Percentiles rank a stretch among this genome's conserved stretches.
phyloP scores from a whole-genome alignment of 192 early-diverging fungal species.

The Spizellomyces sp. region DNA sequence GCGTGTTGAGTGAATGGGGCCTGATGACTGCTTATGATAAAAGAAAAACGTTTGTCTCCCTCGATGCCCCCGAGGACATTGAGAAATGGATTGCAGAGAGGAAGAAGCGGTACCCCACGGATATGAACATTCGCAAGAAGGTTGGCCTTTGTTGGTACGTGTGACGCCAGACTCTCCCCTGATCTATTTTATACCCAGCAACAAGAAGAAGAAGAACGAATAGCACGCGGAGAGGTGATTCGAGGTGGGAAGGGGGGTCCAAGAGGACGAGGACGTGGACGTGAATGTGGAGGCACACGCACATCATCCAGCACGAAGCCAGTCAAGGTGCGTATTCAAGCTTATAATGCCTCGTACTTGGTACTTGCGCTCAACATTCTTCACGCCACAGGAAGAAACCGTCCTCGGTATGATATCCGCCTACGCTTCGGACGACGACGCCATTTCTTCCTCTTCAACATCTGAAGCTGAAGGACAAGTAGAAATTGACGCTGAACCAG shows the following conservation, averaged over 20 bases:
- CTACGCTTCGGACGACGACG: conserved; percentile 12
- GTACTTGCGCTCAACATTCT: too few relatives aligned
- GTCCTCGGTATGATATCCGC: not conserved
- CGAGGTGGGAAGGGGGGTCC: not conserved
- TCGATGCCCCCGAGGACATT: conserved; percentile 67
- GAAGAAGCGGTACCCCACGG: conserved; percentile 77
- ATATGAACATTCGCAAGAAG: conserved; percentile 57
- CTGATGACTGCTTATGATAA: not conserved
- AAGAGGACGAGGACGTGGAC: too few relatives aligned
- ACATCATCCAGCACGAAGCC: too few relatives aligned
- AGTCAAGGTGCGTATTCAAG: too few relatives aligned
- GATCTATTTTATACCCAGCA: too few relatives aligned
- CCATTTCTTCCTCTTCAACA: conserved; percentile 1
- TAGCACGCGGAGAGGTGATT: conserved; percentile 28
- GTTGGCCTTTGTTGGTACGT: too few relatives aligned
- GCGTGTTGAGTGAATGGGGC: not conserved
- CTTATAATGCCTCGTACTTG: too few relatives aligned
- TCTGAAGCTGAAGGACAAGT: conserved; percentile 50
- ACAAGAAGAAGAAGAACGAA: conserved; percentile 27
- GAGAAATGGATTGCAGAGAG: conserved; percentile 82
- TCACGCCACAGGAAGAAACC: too few relatives aligned
- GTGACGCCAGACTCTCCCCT: too few relatives aligned
- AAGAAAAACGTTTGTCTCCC: conserved; percentile 5
- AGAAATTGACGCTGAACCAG: conserved; percentile 37
- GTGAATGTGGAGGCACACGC: too few relatives aligned